Percentiles rank a stretch among this genome's conserved stretches.
These are phyloP conservation scores for Urostyla sp. DNA, from an alignment of 73 alveolate species.

Conservation along the genomic window DNA sequence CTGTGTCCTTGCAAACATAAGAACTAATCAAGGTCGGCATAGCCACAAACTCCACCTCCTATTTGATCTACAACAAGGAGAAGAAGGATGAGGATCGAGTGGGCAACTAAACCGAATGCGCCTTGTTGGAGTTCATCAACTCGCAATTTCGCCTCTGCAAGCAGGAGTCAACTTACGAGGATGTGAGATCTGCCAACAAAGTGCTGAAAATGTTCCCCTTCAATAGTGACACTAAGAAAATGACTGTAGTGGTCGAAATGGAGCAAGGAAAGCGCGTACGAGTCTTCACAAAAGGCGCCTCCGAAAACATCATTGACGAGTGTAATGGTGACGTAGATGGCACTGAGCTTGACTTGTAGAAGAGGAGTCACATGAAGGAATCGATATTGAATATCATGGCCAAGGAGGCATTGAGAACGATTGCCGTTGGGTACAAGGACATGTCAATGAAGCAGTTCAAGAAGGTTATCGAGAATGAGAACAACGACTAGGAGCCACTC, in stretches of 20 bases:
- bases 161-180: conserved; percentile 51
- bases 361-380: conserved; percentile 2
- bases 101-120: conserved; percentile 90
- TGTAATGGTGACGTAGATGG: conserved; percentile 66
- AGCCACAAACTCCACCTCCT: conserved; percentile 65
- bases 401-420: conserved; percentile 67
- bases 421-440: conserved; percentile 69
- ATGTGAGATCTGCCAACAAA: conserved; percentile 46
- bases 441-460: conserved; percentile 47
- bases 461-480: neutral
- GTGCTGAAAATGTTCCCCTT: conserved; percentile 78
- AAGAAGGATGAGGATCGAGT: conserved; percentile 55
- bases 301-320: conserved; percentile 82
- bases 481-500: conserved; percentile 33
- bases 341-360: conserved; percentile 3
- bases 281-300: conserved; percentile 92
- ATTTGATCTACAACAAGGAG: conserved; percentile 41
- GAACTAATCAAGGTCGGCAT: conserved; percentile 31
- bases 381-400: conserved; percentile 54
- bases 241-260: conserved; percentile 84
- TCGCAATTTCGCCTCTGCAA: neutral
- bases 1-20: conserved; percentile 6
- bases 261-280: conserved; percentile 68
- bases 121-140: conserved; percentile 71
- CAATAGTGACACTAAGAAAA: conserved; percentile 88